phyloP scores from a whole-genome alignment of 257 asterid species.

The Solanum pennellii region DNA sequence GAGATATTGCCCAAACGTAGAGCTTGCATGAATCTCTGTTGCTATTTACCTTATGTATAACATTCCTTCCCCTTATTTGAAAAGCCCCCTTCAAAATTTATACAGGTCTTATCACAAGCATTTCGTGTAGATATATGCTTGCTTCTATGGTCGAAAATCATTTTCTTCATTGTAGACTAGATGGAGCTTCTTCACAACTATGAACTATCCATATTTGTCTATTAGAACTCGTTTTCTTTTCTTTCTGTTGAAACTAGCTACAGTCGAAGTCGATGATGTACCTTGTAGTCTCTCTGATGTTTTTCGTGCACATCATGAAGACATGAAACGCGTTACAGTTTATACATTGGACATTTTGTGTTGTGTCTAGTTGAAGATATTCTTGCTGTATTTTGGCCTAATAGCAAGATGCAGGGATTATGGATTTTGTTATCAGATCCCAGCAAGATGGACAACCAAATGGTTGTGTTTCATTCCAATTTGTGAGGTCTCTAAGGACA shows the following conservation, averaged over 20 bases:
- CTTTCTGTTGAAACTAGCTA: background rate
- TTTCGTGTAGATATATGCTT: slow-evolving; percentile 15
- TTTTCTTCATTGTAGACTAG: slow-evolving; percentile 4
- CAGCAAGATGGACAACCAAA: background rate
- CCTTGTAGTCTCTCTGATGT: background rate
- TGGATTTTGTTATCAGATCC: background rate
- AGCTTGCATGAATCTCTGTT: background rate
- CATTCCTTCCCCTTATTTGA: background rate
- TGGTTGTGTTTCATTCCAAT: background rate
- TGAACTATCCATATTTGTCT: background rate
- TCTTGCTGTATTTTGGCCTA: background rate
- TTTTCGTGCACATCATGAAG: background rate
- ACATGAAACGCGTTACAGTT: background rate
- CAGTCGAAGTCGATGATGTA: background rate
- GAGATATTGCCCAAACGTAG: background rate
- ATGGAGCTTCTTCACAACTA: background rate
- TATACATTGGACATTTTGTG: background rate
- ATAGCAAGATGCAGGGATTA: background rate
- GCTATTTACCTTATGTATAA: background rate
- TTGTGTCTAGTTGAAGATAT: background rate
- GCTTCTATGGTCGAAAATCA: background rate
- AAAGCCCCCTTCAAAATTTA: slow-evolving; percentile 1
- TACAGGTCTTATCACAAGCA: slow-evolving; percentile 7
- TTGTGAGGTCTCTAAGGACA: background rate
- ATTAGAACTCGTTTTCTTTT: background rate